phyloP scores from a whole-genome alignment of 192 early-diverging fungal species.

The Phlyctochytrium bullatum region DNA sequence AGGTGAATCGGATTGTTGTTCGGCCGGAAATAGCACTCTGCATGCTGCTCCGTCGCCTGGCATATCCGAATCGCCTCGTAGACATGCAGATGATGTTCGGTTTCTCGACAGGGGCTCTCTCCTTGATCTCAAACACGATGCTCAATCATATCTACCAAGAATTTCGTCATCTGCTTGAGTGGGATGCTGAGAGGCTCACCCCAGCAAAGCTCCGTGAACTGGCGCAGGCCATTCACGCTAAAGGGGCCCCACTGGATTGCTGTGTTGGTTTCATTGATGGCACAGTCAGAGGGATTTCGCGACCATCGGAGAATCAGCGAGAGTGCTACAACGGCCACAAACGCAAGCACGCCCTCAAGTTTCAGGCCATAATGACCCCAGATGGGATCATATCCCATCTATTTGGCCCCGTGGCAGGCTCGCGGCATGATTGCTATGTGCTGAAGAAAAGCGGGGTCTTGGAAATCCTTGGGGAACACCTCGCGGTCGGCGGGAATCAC shows the following conservation, averaged over 20 bases:
- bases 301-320: not conserved
- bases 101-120: not conserved
- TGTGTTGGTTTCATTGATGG: constrained; percentile 8
- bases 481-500: not conserved
- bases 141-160: not conserved
- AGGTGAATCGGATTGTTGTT: not conserved
- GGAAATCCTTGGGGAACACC: not conserved
- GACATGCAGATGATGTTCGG: not conserved
- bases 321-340: not conserved
- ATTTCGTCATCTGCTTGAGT: not conserved
- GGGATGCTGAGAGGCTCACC: not conserved
- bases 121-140: not conserved
- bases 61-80: not conserved
- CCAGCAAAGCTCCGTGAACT: not conserved
- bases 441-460: not conserved
- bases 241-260: not conserved
- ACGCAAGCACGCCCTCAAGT: not conserved
- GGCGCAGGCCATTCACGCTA: not conserved
- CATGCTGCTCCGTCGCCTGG: not conserved
- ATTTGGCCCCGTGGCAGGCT: not conserved
- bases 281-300: not conserved
- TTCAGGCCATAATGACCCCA: not conserved
- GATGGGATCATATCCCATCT: constrained; percentile 4
- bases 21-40: not conserved
- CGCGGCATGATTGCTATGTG: not conserved